phyloP scores from a whole-genome alignment of 192 early-diverging fungal genomes.

The Coemansia sp. region DNA sequence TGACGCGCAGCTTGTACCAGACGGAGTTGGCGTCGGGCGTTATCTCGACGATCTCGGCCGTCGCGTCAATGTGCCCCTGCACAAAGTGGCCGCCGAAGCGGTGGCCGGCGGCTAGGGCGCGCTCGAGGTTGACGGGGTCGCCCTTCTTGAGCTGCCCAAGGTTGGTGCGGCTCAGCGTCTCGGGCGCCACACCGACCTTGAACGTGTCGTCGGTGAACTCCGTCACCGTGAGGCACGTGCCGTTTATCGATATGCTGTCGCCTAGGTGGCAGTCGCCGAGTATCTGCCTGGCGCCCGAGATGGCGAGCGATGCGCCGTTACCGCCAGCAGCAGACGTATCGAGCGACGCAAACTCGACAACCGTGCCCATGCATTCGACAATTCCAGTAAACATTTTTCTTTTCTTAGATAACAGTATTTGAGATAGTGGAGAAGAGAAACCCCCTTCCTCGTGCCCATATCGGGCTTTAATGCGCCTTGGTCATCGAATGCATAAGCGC shows the following conservation, averaged over 20 bases:
- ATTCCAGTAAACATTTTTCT: slow-evolving; percentile 94
- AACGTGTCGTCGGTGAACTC: slow-evolving; percentile 80
- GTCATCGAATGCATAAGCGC: background rate
- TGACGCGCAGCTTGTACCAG: slow-evolving; percentile 69
- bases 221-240: slow-evolving; percentile 96
- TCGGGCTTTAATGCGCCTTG: background rate
- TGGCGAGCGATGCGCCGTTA: slow-evolving; percentile 81
- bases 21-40: slow-evolving; percentile 89
- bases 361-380: slow-evolving; percentile 86
- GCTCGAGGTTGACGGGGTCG: slow-evolving; percentile 87
- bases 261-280: slow-evolving; percentile 86
- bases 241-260: slow-evolving; percentile 93
- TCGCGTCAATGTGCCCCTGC: slow-evolving; percentile 93
- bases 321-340: slow-evolving; percentile 81
- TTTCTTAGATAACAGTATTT: background rate
- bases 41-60: slow-evolving; percentile 70
- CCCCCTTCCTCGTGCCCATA: background rate
- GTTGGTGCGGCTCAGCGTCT: slow-evolving; percentile 92
- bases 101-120: slow-evolving; percentile 82
- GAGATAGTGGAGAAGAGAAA: background rate
- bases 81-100: slow-evolving; percentile 98
- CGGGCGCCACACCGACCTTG: slow-evolving; percentile 92
- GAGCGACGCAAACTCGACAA: slow-evolving; percentile 63
- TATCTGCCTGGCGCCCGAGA: slow-evolving; percentile 69
- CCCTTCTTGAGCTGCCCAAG: slow-evolving; percentile 76